Evolutionary conservation across 306 rosid species (phyloP), one percentile per base, ranked within the genome.

Genomic region (Fragaria nilgerrensis): DNA sequence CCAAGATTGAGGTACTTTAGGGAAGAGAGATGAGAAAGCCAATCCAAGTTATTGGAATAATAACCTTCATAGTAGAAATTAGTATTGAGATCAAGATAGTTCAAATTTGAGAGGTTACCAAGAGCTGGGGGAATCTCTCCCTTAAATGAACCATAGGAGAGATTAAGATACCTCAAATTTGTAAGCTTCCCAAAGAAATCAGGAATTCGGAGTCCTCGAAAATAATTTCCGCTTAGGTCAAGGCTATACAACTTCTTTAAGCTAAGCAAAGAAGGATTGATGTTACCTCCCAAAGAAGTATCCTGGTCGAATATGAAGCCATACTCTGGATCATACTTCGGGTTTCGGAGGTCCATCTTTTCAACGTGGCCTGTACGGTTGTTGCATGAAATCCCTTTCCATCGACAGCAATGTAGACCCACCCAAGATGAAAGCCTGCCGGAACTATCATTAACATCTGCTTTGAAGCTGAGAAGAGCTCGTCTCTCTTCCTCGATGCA

Each of bases 221-320:
- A 85, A 3, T 55, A 2, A 83, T 83, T 87, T 4, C 2, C 39
- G 53, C 91, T 83, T 66, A 85, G 77, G 82, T 87, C 87, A 25
- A 87, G 50, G 78, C 69, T 44, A 22, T 68, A 11, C 39, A 83
- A 45, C 14, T 88, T 72, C 58, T 76, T 73, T 11, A 85, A 76
- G 20, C 53, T 70, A 66, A 75, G 63, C 73, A 85, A 44, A 16
- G 89, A 85, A 70, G 87, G 76, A 58, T 85, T 80, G 49, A 87
- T 49, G n/a, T 49, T 16, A 49, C 55, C 55, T 10, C 10, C 3
- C 23, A 52, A 41, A 41, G 20, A 52, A 52, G 56, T 50, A 7
- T 49, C 27, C 27, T 25, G 27, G 27, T 25, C 27, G 27, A 1
- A 25, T n/a, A n/a, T n/a, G 34, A 3, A 32, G 34, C 4, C 34